Base-by-base conservation (phyloP, 345 rosid genomes). In the Mallotus nudiflorus region DNA sequence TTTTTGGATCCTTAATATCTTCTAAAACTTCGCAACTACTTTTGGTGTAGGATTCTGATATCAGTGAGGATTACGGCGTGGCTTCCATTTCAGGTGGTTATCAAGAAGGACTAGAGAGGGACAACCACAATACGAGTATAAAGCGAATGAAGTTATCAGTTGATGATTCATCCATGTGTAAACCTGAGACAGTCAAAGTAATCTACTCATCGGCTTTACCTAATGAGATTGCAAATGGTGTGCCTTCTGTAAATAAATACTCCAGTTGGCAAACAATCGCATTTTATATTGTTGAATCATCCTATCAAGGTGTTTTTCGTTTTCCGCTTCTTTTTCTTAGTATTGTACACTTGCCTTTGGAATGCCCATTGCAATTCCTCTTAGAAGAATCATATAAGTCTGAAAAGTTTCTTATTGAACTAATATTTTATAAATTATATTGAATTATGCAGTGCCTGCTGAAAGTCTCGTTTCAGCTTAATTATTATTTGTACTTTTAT, bases 221-320 rank as follows among this genome's bases (percentile, higher is more conserved):
- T 52, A 48, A 65, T 27, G 75, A 71, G 50, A 37, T 45, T 66
- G 76, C 24, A 54, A 31, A 45, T 46, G 70, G 66, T 49, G 31
- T n/a, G 14, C 56, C 74, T 68, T 59, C 44, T 35, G 72, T 76
- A 54, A 44, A 65, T 81, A 49, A 62, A 9, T 85, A 81, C 59
- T 35, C 71, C 5, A 73, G 50, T 71, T 46, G 73, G 56, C 86
- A 78, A 61, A 71, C 63, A 2, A 73, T 77, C 53, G 79, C 63
- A 53, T 84, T 87, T 50, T 82, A 75, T 69, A 51, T 89, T 72
- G 88, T 88, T 35, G 97, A 93, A 70, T 81, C 93, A 53, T 86
- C 90, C 55, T 67, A 37, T 74, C 76, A 75, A 72, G 96, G 95
- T 56, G 69, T n/a, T n/a, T n/a, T n/a, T n/a, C n/a, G n/a, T n/a